Evolutionary conservation across 345 rosid genomes (phyloP).

Genomic region (Pistacia vera): DNA sequence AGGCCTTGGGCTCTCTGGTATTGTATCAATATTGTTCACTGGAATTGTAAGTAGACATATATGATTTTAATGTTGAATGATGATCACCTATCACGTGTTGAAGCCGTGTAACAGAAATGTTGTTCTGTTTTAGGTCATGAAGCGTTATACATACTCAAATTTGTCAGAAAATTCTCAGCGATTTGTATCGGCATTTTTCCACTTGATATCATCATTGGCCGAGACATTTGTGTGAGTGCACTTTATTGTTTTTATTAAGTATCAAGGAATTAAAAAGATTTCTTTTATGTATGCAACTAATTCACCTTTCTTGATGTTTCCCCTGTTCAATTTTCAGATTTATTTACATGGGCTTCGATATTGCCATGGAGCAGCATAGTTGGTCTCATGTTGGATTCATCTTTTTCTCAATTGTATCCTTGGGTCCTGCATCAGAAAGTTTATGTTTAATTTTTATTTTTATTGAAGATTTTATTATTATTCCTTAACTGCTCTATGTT

Average conservation of each 20-base stretch:
- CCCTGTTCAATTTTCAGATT: conserved; percentile 63
- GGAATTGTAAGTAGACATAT: conserved; percentile 73
- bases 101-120: conserved; percentile 14
- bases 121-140: conserved; percentile 72
- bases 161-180: conserved; percentile 90
- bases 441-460: conserved; percentile 1
- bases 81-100: conserved; percentile 5
- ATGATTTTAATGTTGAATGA: not conserved
- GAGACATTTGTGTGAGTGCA: conserved; percentile 86
- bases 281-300: conserved; percentile 8
- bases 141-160: conserved; percentile 91
- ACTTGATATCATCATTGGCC: conserved; percentile 94
- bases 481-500: conserved; percentile 50
- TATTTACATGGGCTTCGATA: conserved; percentile 99
- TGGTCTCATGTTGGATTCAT: conserved; percentile 98
- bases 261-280: conserved; percentile 11
- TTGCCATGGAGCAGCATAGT: conserved; percentile 98
- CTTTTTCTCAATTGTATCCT: conserved; percentile 98
- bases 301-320: conserved; percentile 14
- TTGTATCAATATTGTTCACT: conserved; percentile 93
- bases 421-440: conserved; percentile 13
- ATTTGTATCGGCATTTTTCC: conserved; percentile 91
- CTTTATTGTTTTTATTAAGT: conserved; percentile 12
- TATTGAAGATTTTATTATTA: conserved; percentile 25
- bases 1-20: conserved; percentile 99